These are phyloP conservation scores for Botrytis galanthina DNA, from an alignment of 2,329 filamentous ascomycete species.

Conservation along the genomic window DNA sequence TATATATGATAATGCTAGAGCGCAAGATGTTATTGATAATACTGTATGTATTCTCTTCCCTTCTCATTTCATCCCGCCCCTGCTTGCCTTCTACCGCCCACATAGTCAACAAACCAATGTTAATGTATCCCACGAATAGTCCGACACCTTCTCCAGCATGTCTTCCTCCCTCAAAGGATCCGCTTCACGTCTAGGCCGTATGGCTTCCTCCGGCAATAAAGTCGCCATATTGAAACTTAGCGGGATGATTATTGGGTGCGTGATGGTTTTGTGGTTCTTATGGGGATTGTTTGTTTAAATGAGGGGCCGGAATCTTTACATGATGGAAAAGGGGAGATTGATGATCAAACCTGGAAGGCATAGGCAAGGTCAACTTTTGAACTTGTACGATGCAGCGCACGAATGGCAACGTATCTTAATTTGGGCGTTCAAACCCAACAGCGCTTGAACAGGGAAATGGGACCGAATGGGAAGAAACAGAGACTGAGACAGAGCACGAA, in stretches of 20 bases:
- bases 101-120: not conserved
- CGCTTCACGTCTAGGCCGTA: constrained; percentile 76
- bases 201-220: constrained; percentile 89
- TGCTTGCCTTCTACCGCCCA: not conserved
- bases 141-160: constrained; percentile 89
- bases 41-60: constrained; percentile 56
- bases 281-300: constrained; percentile 37
- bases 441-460: not conserved
- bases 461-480: no score
- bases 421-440: not conserved
- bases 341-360: not conserved
- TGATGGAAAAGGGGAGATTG: not conserved
- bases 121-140: constrained; percentile 46
- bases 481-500: not conserved
- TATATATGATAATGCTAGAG: constrained; percentile 93
- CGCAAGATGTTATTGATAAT: constrained; percentile 83
- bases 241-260: constrained; percentile 71
- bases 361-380: not conserved
- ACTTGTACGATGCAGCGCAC: not conserved
- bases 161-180: constrained; percentile 78
- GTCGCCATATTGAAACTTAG: constrained; percentile 87
- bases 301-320: not conserved
- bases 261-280: constrained; percentile 69
- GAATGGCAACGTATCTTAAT: not conserved
- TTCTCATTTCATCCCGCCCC: not conserved